Evolutionary conservation across 1,139 yeast species (phyloP).

Genomic region (Hemisphaericaspora subhashii): DNA sequence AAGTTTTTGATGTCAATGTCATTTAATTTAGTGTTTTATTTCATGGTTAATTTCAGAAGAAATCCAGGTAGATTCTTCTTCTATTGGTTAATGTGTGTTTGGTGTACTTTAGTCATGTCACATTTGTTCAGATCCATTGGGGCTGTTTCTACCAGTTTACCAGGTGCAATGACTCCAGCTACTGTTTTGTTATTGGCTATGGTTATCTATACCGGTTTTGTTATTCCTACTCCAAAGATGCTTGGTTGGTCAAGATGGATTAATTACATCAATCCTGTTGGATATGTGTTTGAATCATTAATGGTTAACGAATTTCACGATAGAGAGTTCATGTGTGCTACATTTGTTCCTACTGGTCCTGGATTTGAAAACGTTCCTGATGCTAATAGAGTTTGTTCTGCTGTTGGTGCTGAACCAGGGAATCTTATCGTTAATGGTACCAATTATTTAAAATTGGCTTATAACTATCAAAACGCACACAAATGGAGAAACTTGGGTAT

Average conservation of each 20-base stretch:
- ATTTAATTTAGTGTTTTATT: slow-evolving; percentile 53
- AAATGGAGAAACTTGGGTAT: slow-evolving; percentile 89
- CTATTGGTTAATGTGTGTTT: slow-evolving; percentile 45
- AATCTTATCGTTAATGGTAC: slow-evolving; percentile 55
- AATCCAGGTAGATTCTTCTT: slow-evolving; percentile 62
- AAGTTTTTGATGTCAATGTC: slow-evolving; percentile 46
- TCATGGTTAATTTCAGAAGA: slow-evolving; percentile 56
- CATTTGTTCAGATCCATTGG: slow-evolving; percentile 64
- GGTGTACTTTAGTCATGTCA: slow-evolving; percentile 52
- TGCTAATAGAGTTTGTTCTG: slow-evolving; percentile 52
- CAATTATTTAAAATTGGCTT: slow-evolving; percentile 48
- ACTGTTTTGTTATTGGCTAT: slow-evolving; percentile 54
- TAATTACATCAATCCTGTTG: slow-evolving; percentile 56
- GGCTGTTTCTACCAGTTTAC: slow-evolving; percentile 51
- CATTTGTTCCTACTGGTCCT: slow-evolving; percentile 50
- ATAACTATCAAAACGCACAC: slow-evolving; percentile 54
- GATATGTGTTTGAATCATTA: slow-evolving; percentile 55
- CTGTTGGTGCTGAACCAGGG: slow-evolving; percentile 69
- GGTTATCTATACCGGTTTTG: slow-evolving; percentile 60
- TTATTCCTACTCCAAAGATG: slow-evolving; percentile 56
- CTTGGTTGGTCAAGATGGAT: slow-evolving; percentile 69
- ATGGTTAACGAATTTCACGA: slow-evolving; percentile 57
- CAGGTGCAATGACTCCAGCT: slow-evolving; percentile 65
- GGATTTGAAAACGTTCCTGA: slow-evolving; percentile 40
- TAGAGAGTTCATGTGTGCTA: slow-evolving; percentile 47